A percentile compares a stretch with the other conserved stretches of the same genome.
Conservation (phyloP, 1,284 basidiomycete genomes). For the Apiotrichum gamsii region DNA sequence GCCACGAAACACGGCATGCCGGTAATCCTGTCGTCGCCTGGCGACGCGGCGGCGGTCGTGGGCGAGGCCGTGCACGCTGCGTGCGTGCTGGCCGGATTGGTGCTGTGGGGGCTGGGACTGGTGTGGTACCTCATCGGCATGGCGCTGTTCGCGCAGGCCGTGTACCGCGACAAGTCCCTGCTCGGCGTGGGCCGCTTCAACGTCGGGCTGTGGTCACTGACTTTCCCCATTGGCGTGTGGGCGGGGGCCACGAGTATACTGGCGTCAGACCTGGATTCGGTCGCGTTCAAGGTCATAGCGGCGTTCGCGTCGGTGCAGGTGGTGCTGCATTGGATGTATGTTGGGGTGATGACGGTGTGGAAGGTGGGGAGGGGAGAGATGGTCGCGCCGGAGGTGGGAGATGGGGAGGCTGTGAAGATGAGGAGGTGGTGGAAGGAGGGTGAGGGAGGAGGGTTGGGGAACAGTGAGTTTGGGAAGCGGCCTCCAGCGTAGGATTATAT, state of each 20-base stretch:
- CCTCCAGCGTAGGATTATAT: too few relatives aligned
- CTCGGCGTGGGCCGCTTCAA: constrained; percentile 26
- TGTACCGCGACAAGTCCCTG: constrained; percentile 13
- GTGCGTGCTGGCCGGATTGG: constrained; percentile 36
- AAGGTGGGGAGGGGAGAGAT: too few relatives aligned
- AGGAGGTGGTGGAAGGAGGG: too few relatives aligned
- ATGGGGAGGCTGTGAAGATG: too few relatives aligned
- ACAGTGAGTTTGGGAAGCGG: too few relatives aligned
- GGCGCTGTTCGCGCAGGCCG: constrained; percentile 29
- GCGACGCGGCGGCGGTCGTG: constrained; percentile 22
- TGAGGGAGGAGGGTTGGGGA: too few relatives aligned
- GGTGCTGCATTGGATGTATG: constrained; percentile 55
- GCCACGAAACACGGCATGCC: constrained; percentile 43
- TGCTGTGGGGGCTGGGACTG: constrained; percentile 50
- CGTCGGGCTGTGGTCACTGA: constrained; percentile 43
- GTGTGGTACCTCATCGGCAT: constrained; percentile 48
- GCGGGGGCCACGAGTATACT: constrained; percentile 59
- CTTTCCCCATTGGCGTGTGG: constrained; percentile 52
- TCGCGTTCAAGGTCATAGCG: constrained; percentile 53
- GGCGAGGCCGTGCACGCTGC: constrained; percentile 49
- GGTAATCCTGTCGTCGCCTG: constrained; percentile 34
- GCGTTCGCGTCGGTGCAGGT: constrained; percentile 55
- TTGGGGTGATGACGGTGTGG: constrained; percentile 50
- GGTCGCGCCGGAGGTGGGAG: too few relatives aligned
- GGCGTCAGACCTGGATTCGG: constrained; percentile 53